Base-by-base conservation (phyloP, 495 filamentous ascomycete genomes). In the Xylaria sp. region DNA sequence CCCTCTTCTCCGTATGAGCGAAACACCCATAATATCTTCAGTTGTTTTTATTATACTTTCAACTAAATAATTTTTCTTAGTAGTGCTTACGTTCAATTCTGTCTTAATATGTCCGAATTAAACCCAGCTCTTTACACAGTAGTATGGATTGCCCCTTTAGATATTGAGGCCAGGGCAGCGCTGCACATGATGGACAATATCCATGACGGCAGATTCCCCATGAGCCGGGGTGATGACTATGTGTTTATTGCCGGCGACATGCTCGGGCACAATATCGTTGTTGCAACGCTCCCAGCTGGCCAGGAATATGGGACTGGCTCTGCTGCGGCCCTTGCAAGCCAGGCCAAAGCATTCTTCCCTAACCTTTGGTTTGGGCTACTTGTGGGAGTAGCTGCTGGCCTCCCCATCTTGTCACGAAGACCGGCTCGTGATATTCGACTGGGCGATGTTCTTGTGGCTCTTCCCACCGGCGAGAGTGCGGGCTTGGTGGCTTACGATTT, bases 211-310 rank as follows among this genome's bases (percentile, higher is more conserved):
- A 29, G 24, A 52, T 69, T 44, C 9, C 40, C 55, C 69, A 63
- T 78, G 55, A 52, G 52, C 19, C 73, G 41, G 5, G 79, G 79
- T 29, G 74, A 83, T 59, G 80, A 84, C 72, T 82, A 82, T 53
- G 61, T 81, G 12, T 82, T 77, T 58, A 66, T 71, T 43, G 73
- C 73, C 44, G 80, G 79, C 14, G 74, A 78, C 3, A 80, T 86
- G 59, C 72, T 72, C 24, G 72, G 74, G 31, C 83, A 86, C 53
- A 85, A 85, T 52, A 73, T 84, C 50, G 80, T 82, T 21, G 71
- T 85, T 50, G 82, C 82, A 21, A 81, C 79, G 12, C 72, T 79
- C n/a, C 79, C 80, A 14, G 71, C 67, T 1, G 78, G 80, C 21
- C 76, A 80, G 64, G 75, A 79, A 63, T 80, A 80, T 68, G 79